Evolutionary conservation across 208 protist genomes (phyloP), one percentile per base, ranked within the genome.

Genomic region (Acanthamoeba lenticulata): DNA sequence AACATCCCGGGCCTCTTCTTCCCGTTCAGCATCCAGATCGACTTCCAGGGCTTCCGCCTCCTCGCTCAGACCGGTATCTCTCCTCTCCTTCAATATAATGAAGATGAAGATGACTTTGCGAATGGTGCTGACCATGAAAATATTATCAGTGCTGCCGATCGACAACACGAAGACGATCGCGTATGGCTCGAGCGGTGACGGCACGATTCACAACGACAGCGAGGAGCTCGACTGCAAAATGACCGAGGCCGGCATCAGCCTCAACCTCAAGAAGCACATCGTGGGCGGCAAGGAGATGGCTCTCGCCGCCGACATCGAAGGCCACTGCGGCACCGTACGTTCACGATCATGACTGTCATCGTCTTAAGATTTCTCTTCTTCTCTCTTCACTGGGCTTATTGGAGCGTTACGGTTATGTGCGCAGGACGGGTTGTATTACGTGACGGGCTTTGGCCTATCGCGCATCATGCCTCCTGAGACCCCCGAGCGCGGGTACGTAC

Each of bases 211-310:
- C 65, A 93, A 93, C 36, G 90, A 93, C 13, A 93, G 17, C 60
- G 90, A 83, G 21, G 67, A 93, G 47, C 38, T 93, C 24, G 67
- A 81, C 69, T 55, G 29, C 24, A 93, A 93, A 40, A 93, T 93
- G 90, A 55, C 44, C 15, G 65, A 93, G 36, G 90, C 90, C 9
- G 90, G 65, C n/a, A 83, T 81, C 34, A 93, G n/a, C 11, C 57
- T 93, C 32, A 93, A 93, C 69, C 90, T 93, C 57, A 93, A 93
- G 69, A 93, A 93, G 67, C 90, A 93, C 44, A 19, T 93, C 36
- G 69, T 93, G 3, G 90, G 90, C 65, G 67, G 83, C 32, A 93
- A 93, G 47, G 90, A 93, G 49, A 83, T 93, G 67, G 57, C 65
- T 1, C 29, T 93, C 27, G 44, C 57, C 0, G 57, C 90, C 32